Base-by-base conservation (phyloP, 176 grass and related monocot species). In the Oryza nivara region DNA sequence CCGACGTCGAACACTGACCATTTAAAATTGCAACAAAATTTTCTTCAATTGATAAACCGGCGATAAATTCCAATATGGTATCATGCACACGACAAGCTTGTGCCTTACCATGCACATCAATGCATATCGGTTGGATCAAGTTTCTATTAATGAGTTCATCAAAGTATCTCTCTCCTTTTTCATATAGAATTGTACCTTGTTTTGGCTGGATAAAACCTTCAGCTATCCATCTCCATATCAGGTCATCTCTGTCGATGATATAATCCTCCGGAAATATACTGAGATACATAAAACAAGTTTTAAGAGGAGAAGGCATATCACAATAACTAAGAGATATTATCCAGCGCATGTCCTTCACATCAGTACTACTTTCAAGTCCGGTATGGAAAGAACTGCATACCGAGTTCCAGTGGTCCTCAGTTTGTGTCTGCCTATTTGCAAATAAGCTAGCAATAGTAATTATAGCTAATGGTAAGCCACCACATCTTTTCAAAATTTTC, bases 51-150 rank as follows among this genome's bases (percentile, higher is more conserved):
- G 75, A 63, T 35, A 77, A 41, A 6, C 2, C 41, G 23, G 34
- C 40, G 12, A 77, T 23, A 77, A 41, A 77, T 5, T 63, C 75
- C 22, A 77, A 54, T 13, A 77, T 56, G 19, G 63, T 14, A 22
- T 77, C 75, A 40, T 77, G 75, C 10, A 77, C 34, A 8, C 12
- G 20, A 63, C 75, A 77, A 77, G 75, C 75, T 9, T 77, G 75
- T 1, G 34, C 30, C 54, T 20, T 38, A 38, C 54, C 54, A 9
- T 43, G 58, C 12, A 0, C 10, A 0, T 47, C 76, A 6, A 80
- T 13, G 20, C 67, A 2, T 5, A 28, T 11, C 0, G 82, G 82
- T 32, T 84, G 82, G 41, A 84, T 19, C 56, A 52, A 14, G 6
- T 30, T 68, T 15, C 80, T 85, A 56, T 56, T 41, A 65, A 78